A percentile compares a stretch with the other conserved stretches of the same genome.
phyloP scores from a whole-genome alignment of 2,329 filamentous ascomycete species.

The Macrophomina phaseolina region DNA sequence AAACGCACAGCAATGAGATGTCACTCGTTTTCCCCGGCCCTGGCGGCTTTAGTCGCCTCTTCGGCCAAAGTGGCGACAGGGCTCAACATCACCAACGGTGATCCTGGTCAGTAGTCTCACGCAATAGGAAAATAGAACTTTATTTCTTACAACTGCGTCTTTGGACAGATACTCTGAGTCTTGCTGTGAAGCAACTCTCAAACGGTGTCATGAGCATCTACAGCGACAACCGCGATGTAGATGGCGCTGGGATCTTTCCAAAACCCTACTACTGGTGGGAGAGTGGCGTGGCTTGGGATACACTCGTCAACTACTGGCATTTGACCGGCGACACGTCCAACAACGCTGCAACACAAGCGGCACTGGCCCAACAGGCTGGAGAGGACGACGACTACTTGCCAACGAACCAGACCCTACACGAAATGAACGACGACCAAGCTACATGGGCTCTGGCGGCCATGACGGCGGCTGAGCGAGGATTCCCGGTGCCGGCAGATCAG shows the following conservation, averaged over 20 bases:
- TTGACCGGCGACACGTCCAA: slow-evolving; percentile 53
- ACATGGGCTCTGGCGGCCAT: slow-evolving; percentile 75
- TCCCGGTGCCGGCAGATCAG: slow-evolving; percentile 60
- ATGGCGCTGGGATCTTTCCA: slow-evolving; percentile 45
- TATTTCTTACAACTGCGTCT: background rate
- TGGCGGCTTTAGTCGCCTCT: too few species aligned
- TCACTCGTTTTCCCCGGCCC: too few species aligned
- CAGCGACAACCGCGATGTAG: background rate
- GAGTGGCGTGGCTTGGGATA: slow-evolving; percentile 48
- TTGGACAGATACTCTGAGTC: too few species aligned
- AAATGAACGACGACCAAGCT: slow-evolving; percentile 75
- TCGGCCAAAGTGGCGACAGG: too few species aligned
- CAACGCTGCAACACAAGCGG: slow-evolving; percentile 47
- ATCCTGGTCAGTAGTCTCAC: too few species aligned
- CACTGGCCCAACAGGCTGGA: slow-evolving; percentile 51
- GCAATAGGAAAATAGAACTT: background rate
- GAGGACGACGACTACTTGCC: slow-evolving; percentile 52
- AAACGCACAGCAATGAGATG: slow-evolving; percentile 28
- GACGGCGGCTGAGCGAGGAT: slow-evolving; percentile 71
- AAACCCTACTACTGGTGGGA: slow-evolving; percentile 57
- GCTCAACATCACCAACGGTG: too few species aligned
- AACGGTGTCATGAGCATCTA: background rate
- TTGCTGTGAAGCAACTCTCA: background rate
- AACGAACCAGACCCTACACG: slow-evolving; percentile 51
- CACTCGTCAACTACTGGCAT: slow-evolving; percentile 51